Percentiles rank a stretch among this genome's conserved stretches.
These are phyloP conservation scores for Phanerodontia chrysosporium DNA, from an alignment of 768 basidiomycete genomes.

Conservation along the genomic window DNA sequence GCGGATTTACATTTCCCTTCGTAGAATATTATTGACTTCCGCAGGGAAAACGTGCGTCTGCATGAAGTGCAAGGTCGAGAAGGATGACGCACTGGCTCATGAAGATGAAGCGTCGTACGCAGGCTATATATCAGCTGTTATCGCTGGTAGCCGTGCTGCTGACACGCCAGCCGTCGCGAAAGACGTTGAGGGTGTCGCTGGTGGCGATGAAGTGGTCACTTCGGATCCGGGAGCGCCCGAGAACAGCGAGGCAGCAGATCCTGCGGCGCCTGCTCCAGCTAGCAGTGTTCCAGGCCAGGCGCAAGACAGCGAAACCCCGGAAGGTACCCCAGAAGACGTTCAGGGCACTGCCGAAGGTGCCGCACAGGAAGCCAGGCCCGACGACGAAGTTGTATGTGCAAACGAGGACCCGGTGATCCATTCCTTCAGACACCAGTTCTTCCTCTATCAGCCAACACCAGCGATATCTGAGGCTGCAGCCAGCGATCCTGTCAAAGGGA, in stretches of 20 bases:
- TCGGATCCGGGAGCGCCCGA: not conserved
- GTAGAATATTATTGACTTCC: not conserved
- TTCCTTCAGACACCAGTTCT: not conserved
- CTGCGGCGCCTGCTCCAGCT: too few relatives aligned
- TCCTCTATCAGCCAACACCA: not conserved
- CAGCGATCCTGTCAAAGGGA: not conserved
- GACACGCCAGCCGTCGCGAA: not conserved
- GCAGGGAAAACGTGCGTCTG: not conserved
- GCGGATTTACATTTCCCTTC: not conserved
- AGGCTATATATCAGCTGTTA: not conserved
- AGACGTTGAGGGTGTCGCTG: too few relatives aligned
- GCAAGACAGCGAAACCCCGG: not conserved
- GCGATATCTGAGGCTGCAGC: not conserved
- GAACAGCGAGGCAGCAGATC: not conserved
- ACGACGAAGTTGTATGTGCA: not conserved
- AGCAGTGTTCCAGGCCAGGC: too few relatives aligned
- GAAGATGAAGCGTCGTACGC: not conserved
- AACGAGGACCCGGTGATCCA: not conserved
- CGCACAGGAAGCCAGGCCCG: not conserved
- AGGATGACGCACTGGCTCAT: not conserved
- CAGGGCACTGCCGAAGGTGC: not conserved
- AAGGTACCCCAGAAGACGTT: not conserved
- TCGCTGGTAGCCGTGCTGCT: not conserved
- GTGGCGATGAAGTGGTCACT: not conserved
- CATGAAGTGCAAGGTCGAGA: not conserved